Evolutionary conservation across 2,329 filamentous ascomycete species (phyloP).

Genomic region (Alternaria metachromatica): DNA sequence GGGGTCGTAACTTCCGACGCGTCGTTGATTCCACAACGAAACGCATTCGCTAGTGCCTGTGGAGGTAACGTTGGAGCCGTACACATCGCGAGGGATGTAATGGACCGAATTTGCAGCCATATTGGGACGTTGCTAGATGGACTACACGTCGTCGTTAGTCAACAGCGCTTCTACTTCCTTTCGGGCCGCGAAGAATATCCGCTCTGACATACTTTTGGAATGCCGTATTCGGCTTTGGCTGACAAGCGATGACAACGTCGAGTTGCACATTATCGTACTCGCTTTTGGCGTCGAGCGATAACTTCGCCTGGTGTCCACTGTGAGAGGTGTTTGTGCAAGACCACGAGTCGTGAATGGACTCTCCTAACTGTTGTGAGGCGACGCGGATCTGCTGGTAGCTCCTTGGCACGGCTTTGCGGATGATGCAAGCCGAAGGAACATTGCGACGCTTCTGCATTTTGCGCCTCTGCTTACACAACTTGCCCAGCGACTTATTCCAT

Average conservation of each 20-base stretch:
- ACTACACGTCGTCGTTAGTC: neutral
- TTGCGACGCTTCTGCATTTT: constrained; percentile 4
- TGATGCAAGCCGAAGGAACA: constrained; percentile 1
- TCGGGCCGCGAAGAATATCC: neutral
- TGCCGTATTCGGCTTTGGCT: neutral
- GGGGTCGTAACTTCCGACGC: neutral
- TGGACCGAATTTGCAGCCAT: constrained; percentile 16
- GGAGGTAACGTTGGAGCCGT: neutral
- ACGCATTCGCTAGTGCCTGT: neutral
- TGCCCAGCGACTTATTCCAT: constrained; percentile 13
- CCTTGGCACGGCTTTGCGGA: constrained; percentile 4
- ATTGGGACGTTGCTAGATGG: constrained; percentile 5
- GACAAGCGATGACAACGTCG: constrained; percentile 19
- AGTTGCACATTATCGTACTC: constrained; percentile 10
- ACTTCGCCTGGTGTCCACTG: constrained; percentile 18
- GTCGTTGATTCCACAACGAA: neutral
- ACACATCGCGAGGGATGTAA: neutral
- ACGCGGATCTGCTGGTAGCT: constrained; percentile 5
- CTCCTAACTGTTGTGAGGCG: constrained; percentile 6
- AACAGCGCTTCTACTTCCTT: neutral
- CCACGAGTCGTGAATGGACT: constrained; percentile 8
- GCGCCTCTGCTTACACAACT: constrained; percentile 4
- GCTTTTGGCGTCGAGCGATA: constrained; percentile 10
- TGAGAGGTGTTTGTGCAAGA: constrained; percentile 21
- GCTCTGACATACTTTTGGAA: constrained; percentile 1